Evolutionary conservation across 2,329 filamentous ascomycete species (phyloP), one percentile per base, ranked within the genome.

Genomic region (Monosporascus sp.): DNA sequence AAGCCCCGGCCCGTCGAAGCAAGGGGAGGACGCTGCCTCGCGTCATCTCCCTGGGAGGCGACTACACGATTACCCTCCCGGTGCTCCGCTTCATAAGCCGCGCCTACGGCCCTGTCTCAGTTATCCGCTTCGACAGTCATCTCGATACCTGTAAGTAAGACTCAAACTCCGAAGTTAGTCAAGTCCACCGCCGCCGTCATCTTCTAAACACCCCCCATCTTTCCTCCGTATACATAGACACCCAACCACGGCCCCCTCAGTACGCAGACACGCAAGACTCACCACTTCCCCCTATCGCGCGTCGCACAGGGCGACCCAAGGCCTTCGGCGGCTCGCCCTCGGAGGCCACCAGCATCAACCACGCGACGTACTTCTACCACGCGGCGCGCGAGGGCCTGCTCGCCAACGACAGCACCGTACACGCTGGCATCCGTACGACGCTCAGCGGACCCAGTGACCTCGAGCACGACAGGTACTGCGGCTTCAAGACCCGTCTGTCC

Each of bases 321-420:
- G 90, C 94, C 25, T 95, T 95, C 62, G 90, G 90, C 50, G 90
- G 89, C 31, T 85, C 88, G 0, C 89, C 90, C 0, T 88, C 83
- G 27, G 81, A 91, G 55, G 82, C 85, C 39, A 89, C 90, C 20
- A 79, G 79, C 58, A 85, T 95, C 73, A 95, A 94, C 72, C 89
- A 94, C 72, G 90, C 90, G 42, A 94, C 89, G 1, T 94, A 94
- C 74, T 95, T 95, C 73, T 94, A 86, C 72, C 88, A 93, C 67
- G 90, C 89, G 0, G 73, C 86, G 1, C 82, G 85, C 71, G 89
- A 94, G 67, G 90, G 90, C 3, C 76, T 94, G 17, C 76, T 95
- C 20, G 79, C 79, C 57, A 95, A 94, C 65, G 88, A 94, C 74
- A 87, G 83, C 60, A 93, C 91, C 72, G 91, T 95, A 70, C 90